phyloP scores from a whole-genome alignment of 306 rosid genomes.

The Pyrus betulifolia region DNA sequence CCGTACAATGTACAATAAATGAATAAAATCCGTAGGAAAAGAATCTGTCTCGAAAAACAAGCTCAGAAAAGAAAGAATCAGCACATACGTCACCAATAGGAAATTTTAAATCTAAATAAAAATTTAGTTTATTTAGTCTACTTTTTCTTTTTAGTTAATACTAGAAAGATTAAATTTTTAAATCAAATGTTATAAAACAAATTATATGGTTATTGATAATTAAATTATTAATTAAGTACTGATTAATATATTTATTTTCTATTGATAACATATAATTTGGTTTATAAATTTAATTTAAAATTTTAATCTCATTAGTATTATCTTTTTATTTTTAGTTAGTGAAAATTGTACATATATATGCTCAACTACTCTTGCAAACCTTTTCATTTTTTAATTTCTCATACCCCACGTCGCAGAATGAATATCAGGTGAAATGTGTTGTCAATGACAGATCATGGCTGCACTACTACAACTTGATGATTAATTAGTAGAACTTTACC shows the following conservation, averaged over 20 bases:
- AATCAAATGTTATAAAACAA: too few relatives aligned
- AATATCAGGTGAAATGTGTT: background rate
- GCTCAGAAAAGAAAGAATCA: background rate
- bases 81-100: background rate
- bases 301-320: background rate
- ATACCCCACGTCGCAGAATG: background rate
- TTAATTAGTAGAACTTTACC: background rate
- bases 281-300: too few relatives aligned
- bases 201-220: too few relatives aligned
- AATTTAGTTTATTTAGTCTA: too few relatives aligned
- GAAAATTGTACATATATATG: background rate
- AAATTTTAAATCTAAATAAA: too few relatives aligned
- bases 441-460: background rate
- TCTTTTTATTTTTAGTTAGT: too few relatives aligned
- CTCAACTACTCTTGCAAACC: background rate
- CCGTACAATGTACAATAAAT: too few relatives aligned
- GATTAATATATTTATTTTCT: too few relatives aligned
- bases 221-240: too few relatives aligned
- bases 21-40: too few relatives aligned
- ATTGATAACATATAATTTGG: too few relatives aligned
- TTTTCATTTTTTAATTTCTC: background rate
- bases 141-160: background rate
- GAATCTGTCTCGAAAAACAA: background rate
- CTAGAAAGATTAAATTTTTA: fast-evolving
- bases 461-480: background rate